These are phyloP conservation scores for Fusarium sp. DNA, from an alignment of 2,329 filamentous ascomycete genomes.

Conservation along the genomic window DNA sequence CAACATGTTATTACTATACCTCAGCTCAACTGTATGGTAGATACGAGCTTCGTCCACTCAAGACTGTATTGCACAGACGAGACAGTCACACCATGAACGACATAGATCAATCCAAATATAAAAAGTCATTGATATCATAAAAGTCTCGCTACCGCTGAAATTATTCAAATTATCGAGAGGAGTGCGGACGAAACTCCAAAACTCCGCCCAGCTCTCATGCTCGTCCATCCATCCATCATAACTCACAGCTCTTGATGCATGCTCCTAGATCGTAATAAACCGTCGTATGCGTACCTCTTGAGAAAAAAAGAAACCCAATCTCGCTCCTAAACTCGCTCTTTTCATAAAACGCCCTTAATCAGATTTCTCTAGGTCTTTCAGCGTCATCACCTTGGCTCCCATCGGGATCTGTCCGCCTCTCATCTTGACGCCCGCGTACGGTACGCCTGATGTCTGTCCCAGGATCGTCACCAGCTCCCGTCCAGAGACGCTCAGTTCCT, in stretches of 20 bases:
- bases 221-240: slow-evolving; percentile 15
- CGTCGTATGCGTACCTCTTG: slow-evolving; percentile 7
- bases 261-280: slow-evolving; percentile 1
- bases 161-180: slow-evolving; percentile 10
- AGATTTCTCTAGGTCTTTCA: slow-evolving; percentile 46
- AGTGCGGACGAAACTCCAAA: slow-evolving; percentile 24
- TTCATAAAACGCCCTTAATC: slow-evolving; percentile 31
- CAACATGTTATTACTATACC: not conserved
- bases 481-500: slow-evolving; percentile 42
- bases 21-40: not conserved
- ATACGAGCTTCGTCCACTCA: not conserved
- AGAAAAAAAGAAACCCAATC: slow-evolving; percentile 10
- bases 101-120: not conserved
- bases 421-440: slow-evolving; percentile 38
- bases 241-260: slow-evolving; percentile 20
- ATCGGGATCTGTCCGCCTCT: slow-evolving; percentile 43
- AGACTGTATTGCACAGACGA: not conserved
- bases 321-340: slow-evolving; percentile 10
- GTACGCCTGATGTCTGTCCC: slow-evolving; percentile 43
- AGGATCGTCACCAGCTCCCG: slow-evolving; percentile 47
- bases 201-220: slow-evolving; percentile 34
- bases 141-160: slow-evolving; percentile 10
- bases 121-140: slow-evolving; percentile 29
- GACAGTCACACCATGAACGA: not conserved
- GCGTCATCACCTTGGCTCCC: slow-evolving; percentile 49